Percentiles rank a stretch among this genome's conserved stretches.
Evolutionary conservation across 768 basidiomycete genomes (phyloP).

Genomic region (Xerocomellus amylosporus): DNA sequence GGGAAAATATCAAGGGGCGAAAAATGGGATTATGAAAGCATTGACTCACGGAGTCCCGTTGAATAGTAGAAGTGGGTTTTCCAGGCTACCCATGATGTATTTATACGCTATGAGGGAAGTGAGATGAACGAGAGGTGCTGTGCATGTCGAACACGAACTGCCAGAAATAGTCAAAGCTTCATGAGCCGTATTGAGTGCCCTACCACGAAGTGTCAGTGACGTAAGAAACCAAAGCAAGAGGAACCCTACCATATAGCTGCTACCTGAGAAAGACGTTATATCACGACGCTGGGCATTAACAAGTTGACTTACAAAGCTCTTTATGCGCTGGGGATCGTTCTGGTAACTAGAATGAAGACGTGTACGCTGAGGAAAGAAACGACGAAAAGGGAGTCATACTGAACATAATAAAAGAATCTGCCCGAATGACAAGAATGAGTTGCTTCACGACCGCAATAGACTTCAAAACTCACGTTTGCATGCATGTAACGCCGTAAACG

Average conservation of each 20-base stretch:
- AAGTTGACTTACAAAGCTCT: too few species aligned
- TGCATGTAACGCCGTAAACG: too few species aligned
- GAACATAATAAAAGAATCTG: too few species aligned
- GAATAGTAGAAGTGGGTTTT: not conserved
- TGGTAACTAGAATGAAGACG: too few species aligned
- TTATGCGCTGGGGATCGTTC: too few species aligned
- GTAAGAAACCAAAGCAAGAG: not conserved
- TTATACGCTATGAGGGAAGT: not conserved
- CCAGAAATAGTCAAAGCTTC: conserved; percentile 9
- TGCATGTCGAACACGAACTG: not conserved
- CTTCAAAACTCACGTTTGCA: too few species aligned
- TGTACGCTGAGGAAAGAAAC: too few species aligned
- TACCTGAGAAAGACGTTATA: not conserved
- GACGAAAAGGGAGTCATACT: too few species aligned
- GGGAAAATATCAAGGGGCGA: not conserved
- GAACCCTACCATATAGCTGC: conserved; percentile 1
- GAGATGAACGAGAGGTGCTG: not conserved
- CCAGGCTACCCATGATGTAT: not conserved
- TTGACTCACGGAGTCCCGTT: not conserved
- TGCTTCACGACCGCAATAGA: too few species aligned
- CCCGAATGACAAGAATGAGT: too few species aligned
- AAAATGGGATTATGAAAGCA: not conserved
- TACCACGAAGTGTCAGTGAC: not conserved
- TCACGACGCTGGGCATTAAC: not conserved
- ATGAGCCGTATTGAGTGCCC: conserved; percentile 11